phyloP scores from a whole-genome alignment of 2,329 filamentous ascomycete species.

The Apiospora arundinis region DNA sequence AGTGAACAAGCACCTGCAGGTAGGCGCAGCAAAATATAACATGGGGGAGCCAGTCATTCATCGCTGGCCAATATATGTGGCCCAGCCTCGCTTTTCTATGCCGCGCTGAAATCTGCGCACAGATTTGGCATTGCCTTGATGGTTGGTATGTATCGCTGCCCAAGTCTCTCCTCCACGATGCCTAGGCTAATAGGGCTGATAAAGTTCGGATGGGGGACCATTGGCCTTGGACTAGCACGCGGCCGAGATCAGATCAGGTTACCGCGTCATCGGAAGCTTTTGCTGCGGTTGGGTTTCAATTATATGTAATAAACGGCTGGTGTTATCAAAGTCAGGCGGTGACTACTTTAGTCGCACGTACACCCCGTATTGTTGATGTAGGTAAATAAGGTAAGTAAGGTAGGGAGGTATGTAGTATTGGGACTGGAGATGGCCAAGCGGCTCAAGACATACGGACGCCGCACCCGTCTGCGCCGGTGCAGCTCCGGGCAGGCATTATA shows the following conservation, averaged over 20 bases:
- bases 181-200: constrained; percentile 8
- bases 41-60: neutral
- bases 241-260: constrained; percentile 16
- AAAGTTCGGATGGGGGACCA: constrained; percentile 12
- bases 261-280: constrained; percentile 14
- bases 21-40: neutral
- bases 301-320: neutral
- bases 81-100: constrained; percentile 15
- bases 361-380: neutral
- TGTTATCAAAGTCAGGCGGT: neutral
- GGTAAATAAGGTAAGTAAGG: neutral
- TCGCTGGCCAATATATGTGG: neutral
- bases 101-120: constrained; percentile 5
- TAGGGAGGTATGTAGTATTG: neutral
- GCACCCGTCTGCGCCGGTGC: neutral
- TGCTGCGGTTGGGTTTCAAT: constrained; percentile 6
- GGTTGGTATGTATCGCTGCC: constrained; percentile 3
- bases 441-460: constrained; percentile 8
- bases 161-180: neutral
- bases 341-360: too few species aligned
- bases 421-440: neutral
- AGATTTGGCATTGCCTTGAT: neutral
- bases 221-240: neutral
- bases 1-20: neutral
- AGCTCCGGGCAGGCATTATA: neutral